Conservation (phyloP, 176 grass and related monocot species). For the Zoysia japonica region DNA sequence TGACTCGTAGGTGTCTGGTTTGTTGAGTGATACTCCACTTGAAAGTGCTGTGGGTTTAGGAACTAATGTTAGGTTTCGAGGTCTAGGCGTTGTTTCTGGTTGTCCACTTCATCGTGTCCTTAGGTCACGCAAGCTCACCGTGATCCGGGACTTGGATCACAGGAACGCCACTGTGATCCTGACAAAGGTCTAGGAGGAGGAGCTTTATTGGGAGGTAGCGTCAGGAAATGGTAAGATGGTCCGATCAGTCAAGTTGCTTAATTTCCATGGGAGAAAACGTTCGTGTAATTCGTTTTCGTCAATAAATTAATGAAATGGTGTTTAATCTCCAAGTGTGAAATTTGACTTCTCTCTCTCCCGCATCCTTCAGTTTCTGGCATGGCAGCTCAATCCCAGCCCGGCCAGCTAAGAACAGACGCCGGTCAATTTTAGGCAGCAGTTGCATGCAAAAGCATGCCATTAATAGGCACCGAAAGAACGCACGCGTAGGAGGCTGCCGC, state of each 20-base stretch:
- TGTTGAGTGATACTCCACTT: slow-evolving; percentile 1
- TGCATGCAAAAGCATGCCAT: too few species aligned
- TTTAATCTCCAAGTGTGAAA: neutral
- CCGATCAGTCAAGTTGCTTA: neutral
- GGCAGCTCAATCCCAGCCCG: too few species aligned
- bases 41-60: slow-evolving; percentile 6
- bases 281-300: slow-evolving; percentile 22
- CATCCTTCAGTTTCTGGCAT: neutral
- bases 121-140: too few species aligned
- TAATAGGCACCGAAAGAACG: too few species aligned
- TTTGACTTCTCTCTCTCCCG: too few species aligned
- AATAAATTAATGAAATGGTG: neutral
- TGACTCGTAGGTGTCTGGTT: neutral
- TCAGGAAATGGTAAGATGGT: neutral
- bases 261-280: neutral
- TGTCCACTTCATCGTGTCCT: too few species aligned
- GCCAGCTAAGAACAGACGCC: neutral
- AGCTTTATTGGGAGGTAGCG: too few species aligned
- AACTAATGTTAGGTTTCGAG: slow-evolving; percentile 1
- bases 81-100: neutral
- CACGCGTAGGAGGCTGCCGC: too few species aligned
- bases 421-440: neutral
- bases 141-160: too few species aligned
- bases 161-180: too few species aligned
- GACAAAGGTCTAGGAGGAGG: too few species aligned